Conservation (phyloP, 202 grass and related monocot species). For the Panicum hallii region DNA sequence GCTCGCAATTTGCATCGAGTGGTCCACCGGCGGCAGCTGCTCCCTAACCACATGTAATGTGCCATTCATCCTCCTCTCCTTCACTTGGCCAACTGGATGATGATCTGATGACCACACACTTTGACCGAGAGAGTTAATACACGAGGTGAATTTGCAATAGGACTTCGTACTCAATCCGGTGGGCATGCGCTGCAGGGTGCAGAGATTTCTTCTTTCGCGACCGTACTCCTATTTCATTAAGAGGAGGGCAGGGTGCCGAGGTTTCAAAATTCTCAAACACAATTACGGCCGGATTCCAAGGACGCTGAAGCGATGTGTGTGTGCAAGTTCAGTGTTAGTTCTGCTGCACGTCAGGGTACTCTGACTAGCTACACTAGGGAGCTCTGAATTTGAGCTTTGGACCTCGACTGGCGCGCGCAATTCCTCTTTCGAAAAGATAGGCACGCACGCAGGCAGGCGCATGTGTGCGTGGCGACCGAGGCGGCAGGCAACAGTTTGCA, state of each 20-base stretch:
- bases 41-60: slow-evolving; percentile 1
- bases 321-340: not conserved
- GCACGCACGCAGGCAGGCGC: slow-evolving; percentile 38
- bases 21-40: slow-evolving; percentile 1
- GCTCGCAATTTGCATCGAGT: slow-evolving; percentile 16
- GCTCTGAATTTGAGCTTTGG: slow-evolving; percentile 39
- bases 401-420: slow-evolving; percentile 51
- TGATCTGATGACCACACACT: not conserved
- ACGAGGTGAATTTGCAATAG: not conserved
- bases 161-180: not conserved
- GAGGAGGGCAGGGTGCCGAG: not conserved
- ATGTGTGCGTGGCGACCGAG: slow-evolving; percentile 57
- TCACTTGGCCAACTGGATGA: not conserved
- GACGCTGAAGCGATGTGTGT: not conserved
- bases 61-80: not conserved
- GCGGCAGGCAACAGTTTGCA: too few relatives aligned
- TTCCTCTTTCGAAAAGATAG: slow-evolving; percentile 53
- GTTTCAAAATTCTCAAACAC: not conserved
- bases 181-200: not conserved
- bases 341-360: not conserved
- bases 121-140: not conserved
- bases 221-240: too few relatives aligned
- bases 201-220: not conserved
- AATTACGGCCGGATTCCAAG: not conserved
- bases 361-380: too few relatives aligned